Evolutionary conservation across 352 stramenopile genomes (phyloP).

Genomic region (Plasmopara viticola): DNA sequence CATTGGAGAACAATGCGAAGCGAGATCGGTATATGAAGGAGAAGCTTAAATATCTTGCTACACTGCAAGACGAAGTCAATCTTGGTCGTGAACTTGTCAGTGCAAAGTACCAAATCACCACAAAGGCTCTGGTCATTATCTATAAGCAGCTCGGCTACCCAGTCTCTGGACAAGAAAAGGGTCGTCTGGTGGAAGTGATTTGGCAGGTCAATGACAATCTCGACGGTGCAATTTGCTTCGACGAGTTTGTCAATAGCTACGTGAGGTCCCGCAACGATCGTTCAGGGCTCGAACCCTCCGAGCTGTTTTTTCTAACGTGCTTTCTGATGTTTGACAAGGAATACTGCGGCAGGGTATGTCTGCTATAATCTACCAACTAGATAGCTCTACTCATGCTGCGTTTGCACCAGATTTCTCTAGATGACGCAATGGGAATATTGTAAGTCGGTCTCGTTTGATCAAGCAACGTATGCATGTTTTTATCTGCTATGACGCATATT

Average conservation of each 20-base stretch:
- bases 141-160: conserved; percentile 54
- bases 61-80: conserved; percentile 51
- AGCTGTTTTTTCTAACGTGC: conserved; percentile 78
- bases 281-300: conserved; percentile 58
- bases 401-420: conserved; percentile 46
- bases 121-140: conserved; percentile 37
- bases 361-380: not conserved
- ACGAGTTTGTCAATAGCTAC: conserved; percentile 76
- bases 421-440: conserved; percentile 78
- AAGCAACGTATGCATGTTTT: too few relatives aligned
- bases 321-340: conserved; percentile 84
- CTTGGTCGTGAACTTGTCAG: conserved; percentile 49
- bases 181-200: conserved; percentile 57
- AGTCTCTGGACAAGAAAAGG: conserved; percentile 26
- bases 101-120: conserved; percentile 44
- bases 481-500: too few relatives aligned
- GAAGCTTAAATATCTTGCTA: conserved; percentile 38
- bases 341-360: conserved; percentile 47
- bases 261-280: conserved; percentile 52
- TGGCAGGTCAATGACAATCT: conserved; percentile 81
- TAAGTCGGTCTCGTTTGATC: conserved; percentile 4
- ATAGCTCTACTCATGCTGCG: not conserved
- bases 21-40: conserved; percentile 31
- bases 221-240: conserved; percentile 61
- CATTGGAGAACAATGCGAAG: conserved; percentile 33